Base-by-base conservation (phyloP, 768 basidiomycete species). In the Mycena alexandri region DNA sequence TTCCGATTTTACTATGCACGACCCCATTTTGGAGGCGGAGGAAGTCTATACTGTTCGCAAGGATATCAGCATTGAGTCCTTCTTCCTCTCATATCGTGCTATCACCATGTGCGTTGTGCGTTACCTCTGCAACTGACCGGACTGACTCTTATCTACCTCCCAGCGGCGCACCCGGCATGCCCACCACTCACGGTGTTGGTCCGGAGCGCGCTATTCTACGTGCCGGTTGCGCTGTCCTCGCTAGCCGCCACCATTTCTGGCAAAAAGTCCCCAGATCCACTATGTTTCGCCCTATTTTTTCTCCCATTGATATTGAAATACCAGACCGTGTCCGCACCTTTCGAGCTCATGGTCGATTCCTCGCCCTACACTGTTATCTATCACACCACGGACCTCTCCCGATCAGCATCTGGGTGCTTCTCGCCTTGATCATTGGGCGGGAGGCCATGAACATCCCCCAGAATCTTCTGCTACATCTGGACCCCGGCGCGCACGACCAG, bases 381-480 rank as follows among this genome's bases (percentile, higher is more conserved):
- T 34, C 60, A 0, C 5, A 3, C 3, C 14, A 17, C 1, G 65
- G 51, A 9, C 65, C 65, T 0, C 17, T 4, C 16, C 65, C 65
- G 13, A 29, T 65, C n/a, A 65, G 64, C 43, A 17, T 59, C 17
- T 65, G 64, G 64, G 25, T 65, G 1, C 14, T 66, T 1, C 33
- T 60, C 1, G 51, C 65, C 2, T 17, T 66, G 8, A 16, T 17
- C 12, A 2, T 24, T 19, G 65, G 65, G 0, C n/a, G 4, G 7
- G 1, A 25, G 11, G 51, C 36, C 0, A 52, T 66, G 52, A 33
- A 54, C 16, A 8, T 61, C 12, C 50, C 58, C 10, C 14, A 42
- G 10, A 34, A 29, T 11, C 9, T 46, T 13, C 42, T 65, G 3
- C 22, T 34, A 1, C 34, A n/a, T 0, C 43, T 66, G 3, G 65